Base-by-base conservation (phyloP, 1,284 basidiomycete genomes). In the Tausonia pullulans region DNA sequence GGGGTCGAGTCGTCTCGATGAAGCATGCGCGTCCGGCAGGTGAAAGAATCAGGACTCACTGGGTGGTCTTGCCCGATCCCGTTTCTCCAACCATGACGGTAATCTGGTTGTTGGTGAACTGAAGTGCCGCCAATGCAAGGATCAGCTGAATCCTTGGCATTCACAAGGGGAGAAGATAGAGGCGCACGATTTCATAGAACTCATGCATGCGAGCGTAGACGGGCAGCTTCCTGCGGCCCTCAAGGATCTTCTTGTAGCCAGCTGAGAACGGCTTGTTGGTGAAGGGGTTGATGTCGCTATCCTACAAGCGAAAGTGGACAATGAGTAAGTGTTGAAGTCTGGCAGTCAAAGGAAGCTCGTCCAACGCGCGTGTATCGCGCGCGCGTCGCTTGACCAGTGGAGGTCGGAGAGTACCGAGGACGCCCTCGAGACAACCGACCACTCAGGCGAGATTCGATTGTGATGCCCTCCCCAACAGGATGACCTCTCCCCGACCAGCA, bases 21-120 rank as follows among this genome's bases (percentile, higher is more conserved):
- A 54, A n/a, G 53, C 10, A 14, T 27, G 27, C 27, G 27, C 27
- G 52, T 0, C 14, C 14, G 14, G 45, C 64, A 66, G 52, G 58
- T 66, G 63, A 66, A 53, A 60, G 48, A 59, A 62, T 54, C 40
- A 49, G 40, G 45, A 70, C 72, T 76, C 84, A 91, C 88, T 98
- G 95, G 51, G 95, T 98, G 2, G 96, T 98, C 80, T 98, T 98
- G 64, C 95, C 96, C 41, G 91, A 93, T 10, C 96, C 95, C 1
- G 96, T 97, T 80, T 98, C 95, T 71, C 95, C 95, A 69, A 97
- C 91, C 85, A 98, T 90, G 65, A 98, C 86, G 58, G 92, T 88
- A 70, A 95, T 87, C 78, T 96, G 93, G 78, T 92, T 84, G 70
- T 85, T 79, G 67, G 79, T 85, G 78, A 93, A 96, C 85, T 91